Percentiles rank a stretch among this genome's conserved stretches.
phyloP scores from a whole-genome alignment of 1,139 yeast genomes.

The Candida gigantensis region DNA sequence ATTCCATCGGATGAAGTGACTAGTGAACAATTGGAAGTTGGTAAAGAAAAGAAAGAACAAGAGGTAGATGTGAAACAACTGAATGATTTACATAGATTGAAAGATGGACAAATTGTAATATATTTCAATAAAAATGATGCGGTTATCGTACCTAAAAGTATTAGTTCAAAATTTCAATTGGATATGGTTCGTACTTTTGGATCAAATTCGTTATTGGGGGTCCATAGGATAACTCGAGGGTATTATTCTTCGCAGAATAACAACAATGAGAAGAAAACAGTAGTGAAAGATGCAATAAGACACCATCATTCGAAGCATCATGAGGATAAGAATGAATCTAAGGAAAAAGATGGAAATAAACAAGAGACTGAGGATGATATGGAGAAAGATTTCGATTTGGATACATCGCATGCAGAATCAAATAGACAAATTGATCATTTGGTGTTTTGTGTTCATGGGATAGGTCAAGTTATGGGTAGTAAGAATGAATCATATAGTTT shows the following conservation, averaged over 20 bases:
- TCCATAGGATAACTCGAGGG: conserved; percentile 29
- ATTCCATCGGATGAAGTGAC: conserved; percentile 8
- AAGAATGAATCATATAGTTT: conserved; percentile 81
- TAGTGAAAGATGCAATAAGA: too few relatives aligned
- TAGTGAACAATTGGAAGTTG: conserved; percentile 5
- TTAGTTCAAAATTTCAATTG: conserved; percentile 36
- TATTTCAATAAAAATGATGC: conserved; percentile 38
- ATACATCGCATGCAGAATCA: conserved; percentile 31
- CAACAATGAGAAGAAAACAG: conserved; percentile 22
- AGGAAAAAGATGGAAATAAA: conserved; percentile 12
- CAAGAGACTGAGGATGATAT: conserved; percentile 40
- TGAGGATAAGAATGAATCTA: too few relatives aligned
- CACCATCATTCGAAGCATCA: too few relatives aligned
- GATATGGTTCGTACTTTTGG: conserved; percentile 42
- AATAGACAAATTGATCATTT: conserved; percentile 72
- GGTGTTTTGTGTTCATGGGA: conserved; percentile 86
- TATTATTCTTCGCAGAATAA: conserved; percentile 26
- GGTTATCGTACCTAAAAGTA: conserved; percentile 37
- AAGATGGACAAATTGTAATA: conserved; percentile 32
- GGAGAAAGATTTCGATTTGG: conserved; percentile 53
- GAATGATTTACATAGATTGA: conserved; percentile 32
- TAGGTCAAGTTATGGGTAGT: conserved; percentile 85
- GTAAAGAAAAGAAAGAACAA: conserved; percentile 3
- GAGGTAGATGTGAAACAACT: conserved; percentile 20
- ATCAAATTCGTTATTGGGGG: conserved; percentile 28